Evolutionary conservation across 768 basidiomycete genomes (phyloP).

Genomic region (Baorangia bicolor): DNA sequence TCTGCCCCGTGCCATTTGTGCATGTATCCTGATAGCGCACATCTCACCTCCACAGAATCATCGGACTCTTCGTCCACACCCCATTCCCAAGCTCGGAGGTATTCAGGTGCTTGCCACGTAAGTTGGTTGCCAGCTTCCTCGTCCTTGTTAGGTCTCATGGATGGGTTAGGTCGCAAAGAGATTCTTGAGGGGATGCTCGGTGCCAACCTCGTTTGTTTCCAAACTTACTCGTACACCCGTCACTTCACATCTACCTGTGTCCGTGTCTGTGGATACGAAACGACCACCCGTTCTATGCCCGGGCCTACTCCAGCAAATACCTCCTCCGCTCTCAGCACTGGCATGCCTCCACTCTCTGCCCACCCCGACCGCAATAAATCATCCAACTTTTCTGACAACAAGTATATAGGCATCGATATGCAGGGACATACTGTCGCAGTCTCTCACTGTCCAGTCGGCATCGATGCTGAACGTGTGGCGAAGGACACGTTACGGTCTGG

Average conservation of each 20-base stretch:
- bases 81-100: slow-evolving; percentile 97
- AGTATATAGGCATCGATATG: slow-evolving; percentile 63
- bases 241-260: slow-evolving; percentile 96
- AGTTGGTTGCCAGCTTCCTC: slow-evolving; percentile 30
- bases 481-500: slow-evolving; percentile 81
- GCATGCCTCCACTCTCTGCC: background rate
- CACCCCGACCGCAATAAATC: slow-evolving; percentile 7
- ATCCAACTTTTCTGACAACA: slow-evolving; percentile 14
- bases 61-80: slow-evolving; percentile 96
- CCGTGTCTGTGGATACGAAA: slow-evolving; percentile 94
- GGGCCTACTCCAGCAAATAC: background rate
- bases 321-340: slow-evolving; percentile 5
- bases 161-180: slow-evolving; percentile 73
- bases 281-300: slow-evolving; percentile 37
- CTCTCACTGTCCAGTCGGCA: slow-evolving; percentile 91
- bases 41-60: slow-evolving; percentile 35
- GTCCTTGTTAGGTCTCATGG: background rate
- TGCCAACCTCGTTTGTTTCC: slow-evolving; percentile 95
- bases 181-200: slow-evolving; percentile 98
- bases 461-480: slow-evolving; percentile 89
- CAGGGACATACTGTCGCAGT: slow-evolving; percentile 82
- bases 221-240: slow-evolving; percentile 93
- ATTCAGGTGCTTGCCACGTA: slow-evolving; percentile 89
- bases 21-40: background rate
- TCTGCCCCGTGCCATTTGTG: background rate